phyloP scores from a whole-genome alignment of 805 yeast genomes.

The Alloascoidea hylecoeti region DNA sequence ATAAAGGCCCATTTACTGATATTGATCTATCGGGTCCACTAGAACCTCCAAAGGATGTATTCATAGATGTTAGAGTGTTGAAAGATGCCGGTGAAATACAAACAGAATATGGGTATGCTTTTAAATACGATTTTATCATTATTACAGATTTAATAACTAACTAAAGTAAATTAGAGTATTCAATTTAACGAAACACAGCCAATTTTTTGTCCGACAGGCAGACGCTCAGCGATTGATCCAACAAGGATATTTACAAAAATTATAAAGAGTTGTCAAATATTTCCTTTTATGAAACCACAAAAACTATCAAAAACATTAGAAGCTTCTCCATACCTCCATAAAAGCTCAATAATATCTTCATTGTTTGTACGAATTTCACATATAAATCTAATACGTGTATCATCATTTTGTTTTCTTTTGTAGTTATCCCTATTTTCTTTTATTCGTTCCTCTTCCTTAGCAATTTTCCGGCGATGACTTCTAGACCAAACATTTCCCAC shows the following conservation, averaged over 20 bases:
- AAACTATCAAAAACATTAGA: slow-evolving; percentile 1
- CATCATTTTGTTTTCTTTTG: not conserved
- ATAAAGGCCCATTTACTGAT: slow-evolving; percentile 70
- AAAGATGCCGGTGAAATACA: slow-evolving; percentile 95
- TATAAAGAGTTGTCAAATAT: slow-evolving; percentile 20
- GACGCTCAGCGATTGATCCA: slow-evolving; percentile 91
- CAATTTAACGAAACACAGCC: slow-evolving; percentile 84
- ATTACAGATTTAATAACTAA: slow-evolving; percentile 1
- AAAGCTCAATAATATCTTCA: not conserved
- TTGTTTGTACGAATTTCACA: not conserved
- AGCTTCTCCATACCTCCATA: slow-evolving; percentile 1
- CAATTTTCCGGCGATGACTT: not conserved
- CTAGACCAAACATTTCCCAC: not conserved
- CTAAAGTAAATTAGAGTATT: slow-evolving; percentile 51
- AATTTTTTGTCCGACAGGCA: slow-evolving; percentile 83
- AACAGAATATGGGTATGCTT: slow-evolving; percentile 70
- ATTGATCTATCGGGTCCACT: slow-evolving; percentile 81
- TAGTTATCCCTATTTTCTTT: too few species aligned
- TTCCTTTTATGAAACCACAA: not conserved
- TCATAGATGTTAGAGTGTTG: slow-evolving; percentile 85
- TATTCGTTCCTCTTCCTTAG: not conserved
- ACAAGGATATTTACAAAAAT: slow-evolving; percentile 81
- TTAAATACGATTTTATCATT: not conserved
- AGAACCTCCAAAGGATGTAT: slow-evolving; percentile 83
- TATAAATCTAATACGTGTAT: not conserved